phyloP scores from a whole-genome alignment of 1,139 yeast genomes.

The Wickerhamomyces sp. region DNA sequence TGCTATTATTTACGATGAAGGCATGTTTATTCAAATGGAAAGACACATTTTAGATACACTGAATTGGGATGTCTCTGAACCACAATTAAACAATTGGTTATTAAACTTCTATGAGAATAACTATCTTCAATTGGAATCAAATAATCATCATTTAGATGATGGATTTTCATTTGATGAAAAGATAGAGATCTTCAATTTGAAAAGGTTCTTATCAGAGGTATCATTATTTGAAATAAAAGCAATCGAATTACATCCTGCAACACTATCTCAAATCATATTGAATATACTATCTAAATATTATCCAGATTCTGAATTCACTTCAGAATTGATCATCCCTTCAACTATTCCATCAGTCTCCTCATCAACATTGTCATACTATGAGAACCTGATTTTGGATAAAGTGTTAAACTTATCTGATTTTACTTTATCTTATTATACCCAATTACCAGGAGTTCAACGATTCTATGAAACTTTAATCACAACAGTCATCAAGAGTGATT shows the following conservation, averaged over 20 bases:
- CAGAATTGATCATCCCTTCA: constrained; percentile 12
- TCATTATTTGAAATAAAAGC: constrained; percentile 17
- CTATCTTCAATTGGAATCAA: constrained; percentile 31
- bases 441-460: constrained; percentile 12
- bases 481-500: constrained; percentile 5
- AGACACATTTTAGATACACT: constrained; percentile 52
- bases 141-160: constrained; percentile 18
- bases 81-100: constrained; percentile 51
- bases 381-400: constrained; percentile 12
- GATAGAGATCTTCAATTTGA: constrained; percentile 16
- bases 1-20: constrained; percentile 42
- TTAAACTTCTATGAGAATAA: constrained; percentile 36
- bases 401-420: constrained; percentile 15
- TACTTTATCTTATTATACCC: constrained; percentile 11
- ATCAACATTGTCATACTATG: constrained; percentile 9
- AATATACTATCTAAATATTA: constrained; percentile 10
- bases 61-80: constrained; percentile 58
- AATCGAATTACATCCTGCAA: constrained; percentile 23
- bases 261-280: constrained; percentile 18
- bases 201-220: constrained; percentile 20
- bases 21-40: constrained; percentile 55
- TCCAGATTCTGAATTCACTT: constrained; percentile 8
- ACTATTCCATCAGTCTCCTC: constrained; percentile 1
- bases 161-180: constrained; percentile 11
- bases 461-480: constrained; percentile 15